phyloP scores from a whole-genome alignment of 2,329 filamentous ascomycete species.

The Ascomycota sp. region DNA sequence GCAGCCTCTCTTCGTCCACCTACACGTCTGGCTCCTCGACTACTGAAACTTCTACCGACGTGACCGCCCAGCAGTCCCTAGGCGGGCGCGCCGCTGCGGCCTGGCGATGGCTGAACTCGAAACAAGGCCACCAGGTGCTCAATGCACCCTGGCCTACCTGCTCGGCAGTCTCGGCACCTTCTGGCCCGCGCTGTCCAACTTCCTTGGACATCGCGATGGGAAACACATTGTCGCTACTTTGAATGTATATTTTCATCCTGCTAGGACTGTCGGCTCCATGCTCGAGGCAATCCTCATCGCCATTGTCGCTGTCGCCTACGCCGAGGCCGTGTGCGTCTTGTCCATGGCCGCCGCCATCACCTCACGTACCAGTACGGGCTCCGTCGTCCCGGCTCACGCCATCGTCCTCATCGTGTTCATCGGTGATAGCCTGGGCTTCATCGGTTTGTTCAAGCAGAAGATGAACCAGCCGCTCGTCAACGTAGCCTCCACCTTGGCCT shows the following conservation, averaged over 20 bases:
- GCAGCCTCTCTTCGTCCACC: slow-evolving; percentile 5
- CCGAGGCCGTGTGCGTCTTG: slow-evolving; percentile 46
- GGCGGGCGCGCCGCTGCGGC: slow-evolving; percentile 4
- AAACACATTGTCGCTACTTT: slow-evolving; percentile 90
- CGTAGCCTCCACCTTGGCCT: slow-evolving; percentile 67
- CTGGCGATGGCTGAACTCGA: slow-evolving; percentile 45
- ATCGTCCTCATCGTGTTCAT: slow-evolving; percentile 69
- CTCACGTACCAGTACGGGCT: slow-evolving; percentile 45
- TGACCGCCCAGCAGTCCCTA: slow-evolving; percentile 7
- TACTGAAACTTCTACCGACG: slow-evolving; percentile 10
- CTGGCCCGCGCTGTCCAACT: slow-evolving; percentile 46
- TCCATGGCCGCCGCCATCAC: slow-evolving; percentile 80
- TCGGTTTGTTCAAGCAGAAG: slow-evolving; percentile 73
- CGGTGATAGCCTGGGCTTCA: slow-evolving; percentile 66
- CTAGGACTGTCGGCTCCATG: slow-evolving; percentile 74
- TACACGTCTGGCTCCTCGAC: slow-evolving; percentile 10
- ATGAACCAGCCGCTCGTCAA: slow-evolving; percentile 64
- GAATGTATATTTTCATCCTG: slow-evolving; percentile 88
- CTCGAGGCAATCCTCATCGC: slow-evolving; percentile 65
- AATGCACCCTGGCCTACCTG: slow-evolving; percentile 79
- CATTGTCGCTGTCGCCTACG: slow-evolving; percentile 56
- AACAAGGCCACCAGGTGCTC: slow-evolving; percentile 58
- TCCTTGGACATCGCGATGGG: slow-evolving; percentile 68
- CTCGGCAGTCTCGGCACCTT: slow-evolving; percentile 77
- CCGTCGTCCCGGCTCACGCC: slow-evolving; percentile 53